phyloP scores from a whole-genome alignment of 257 asterid genomes.

The Solanum chiquidenum region DNA sequence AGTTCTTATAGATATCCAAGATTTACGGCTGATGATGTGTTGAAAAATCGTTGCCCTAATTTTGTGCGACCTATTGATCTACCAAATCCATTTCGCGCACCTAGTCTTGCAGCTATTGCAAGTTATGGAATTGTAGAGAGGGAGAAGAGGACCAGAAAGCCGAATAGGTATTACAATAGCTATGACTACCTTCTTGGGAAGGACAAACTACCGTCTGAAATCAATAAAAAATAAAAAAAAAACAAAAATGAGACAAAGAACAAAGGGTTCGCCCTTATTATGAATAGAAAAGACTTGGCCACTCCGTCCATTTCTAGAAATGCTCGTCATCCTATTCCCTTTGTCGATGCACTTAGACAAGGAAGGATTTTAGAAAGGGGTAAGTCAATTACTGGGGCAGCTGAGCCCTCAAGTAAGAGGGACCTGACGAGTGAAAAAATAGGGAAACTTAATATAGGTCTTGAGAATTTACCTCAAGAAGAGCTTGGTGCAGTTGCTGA shows the following conservation, averaged over 20 bases:
- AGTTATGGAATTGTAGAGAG: conserved; percentile 39
- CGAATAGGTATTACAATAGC: conserved; percentile 64
- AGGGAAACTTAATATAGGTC: no score
- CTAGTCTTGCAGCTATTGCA: conserved; percentile 50
- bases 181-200: conserved; percentile 83
- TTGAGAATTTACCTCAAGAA: no score
- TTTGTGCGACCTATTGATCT: background rate
- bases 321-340: no score
- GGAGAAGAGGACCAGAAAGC: conserved; percentile 87
- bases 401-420: no score
- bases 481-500: no score
- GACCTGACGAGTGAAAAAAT: rapidly evolving
- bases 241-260: conserved; percentile 42
- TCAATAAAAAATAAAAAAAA: conserved; percentile 48
- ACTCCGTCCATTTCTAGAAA: no score
- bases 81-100: conserved; percentile 48
- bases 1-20: background rate
- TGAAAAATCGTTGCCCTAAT: background rate
- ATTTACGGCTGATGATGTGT: background rate
- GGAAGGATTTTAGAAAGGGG: no score
- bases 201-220: conserved; percentile 71
- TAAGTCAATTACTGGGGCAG: no score
- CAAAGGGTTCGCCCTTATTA: conserved; percentile 28
- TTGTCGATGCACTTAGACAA: no score
- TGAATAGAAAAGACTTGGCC: conserved; percentile 24